Evolutionary conservation across 192 early-diverging fungal species (phyloP), one percentile per base, ranked within the genome.

Genomic region (Gryganskiella cystojenkinii): DNA sequence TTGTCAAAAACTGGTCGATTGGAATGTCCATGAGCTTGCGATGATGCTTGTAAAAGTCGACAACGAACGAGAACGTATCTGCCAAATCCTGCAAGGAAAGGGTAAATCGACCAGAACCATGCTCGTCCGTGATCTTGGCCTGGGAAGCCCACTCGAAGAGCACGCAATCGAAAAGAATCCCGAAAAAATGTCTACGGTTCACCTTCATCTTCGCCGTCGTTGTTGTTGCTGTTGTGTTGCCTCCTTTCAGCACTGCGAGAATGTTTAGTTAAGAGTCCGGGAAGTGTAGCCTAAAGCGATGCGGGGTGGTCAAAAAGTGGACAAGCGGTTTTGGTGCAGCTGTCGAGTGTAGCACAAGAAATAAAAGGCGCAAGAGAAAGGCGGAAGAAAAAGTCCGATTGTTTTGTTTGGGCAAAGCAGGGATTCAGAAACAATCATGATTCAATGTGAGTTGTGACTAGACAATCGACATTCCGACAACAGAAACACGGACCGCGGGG

Each of bases 1-100:
- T 59, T 0, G 61, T 64, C 15, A 78, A 69, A 34, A 78, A 78
- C 43, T 78, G 74, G 27, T 78, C 74, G 43, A 65, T 69, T 7
- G 74, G 74, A 4, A 78, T 59, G 27, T 78, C 74, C 74, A 78
- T 78, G 1, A 68, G 37, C 1, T 59, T 27, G 4, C 74, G 61
- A 37, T 69, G 61, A 47, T 69, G 74, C 50, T 78, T 78, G 55
- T 78, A 78, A 67, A 78, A 78, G 27, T 69, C 74, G 17, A 54
- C 66, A 11, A 68, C 55, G 43, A 78, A 78, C 8, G 67, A 58
- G 58, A 78, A 78, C 0, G 66, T 64, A 24, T 78, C 74, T 10
- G 74, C 74, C 3, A 78, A 60, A 44, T 78, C 74, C 17, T 68
- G 65, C 1, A 78, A 40, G 8, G 74, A 47, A 27, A 78, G 66